A percentile compares a stretch with the other conserved stretches of the same genome.
These are phyloP conservation scores for Leishmania braziliensis DNA, from an alignment of 208 protist species.

Conservation along the genomic window DNA sequence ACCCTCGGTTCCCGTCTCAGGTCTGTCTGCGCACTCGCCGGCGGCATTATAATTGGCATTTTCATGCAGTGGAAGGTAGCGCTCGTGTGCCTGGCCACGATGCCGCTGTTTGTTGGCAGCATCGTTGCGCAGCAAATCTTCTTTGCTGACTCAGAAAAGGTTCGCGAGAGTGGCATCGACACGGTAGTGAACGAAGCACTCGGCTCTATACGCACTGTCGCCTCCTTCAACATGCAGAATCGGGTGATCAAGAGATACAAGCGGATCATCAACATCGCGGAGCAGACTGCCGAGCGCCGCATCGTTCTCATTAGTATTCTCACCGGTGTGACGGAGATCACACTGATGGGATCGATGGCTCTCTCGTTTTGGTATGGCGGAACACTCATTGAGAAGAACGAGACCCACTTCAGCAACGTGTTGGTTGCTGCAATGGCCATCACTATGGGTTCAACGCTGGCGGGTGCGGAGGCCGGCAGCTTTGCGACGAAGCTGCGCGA, in stretches of 20 bases:
- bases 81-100: slow-evolving; percentile 51
- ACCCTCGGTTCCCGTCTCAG: slow-evolving; percentile 65
- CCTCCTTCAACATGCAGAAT: slow-evolving; percentile 72
- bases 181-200: slow-evolving; percentile 70
- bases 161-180: slow-evolving; percentile 46
- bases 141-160: slow-evolving; percentile 39
- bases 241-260: slow-evolving; percentile 35
- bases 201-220: slow-evolving; percentile 71
- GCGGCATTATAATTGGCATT: slow-evolving; percentile 64
- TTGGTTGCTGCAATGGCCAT: slow-evolving; percentile 58
- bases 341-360: slow-evolving; percentile 54
- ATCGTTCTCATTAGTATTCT: slow-evolving; percentile 37
- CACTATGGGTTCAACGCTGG: slow-evolving; percentile 61
- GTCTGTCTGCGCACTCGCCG: slow-evolving; percentile 45
- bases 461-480: slow-evolving; percentile 61
- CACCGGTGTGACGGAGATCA: slow-evolving; percentile 54
- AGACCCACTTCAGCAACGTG: slow-evolving; percentile 66
- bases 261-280: slow-evolving; percentile 25
- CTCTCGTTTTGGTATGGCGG: slow-evolving; percentile 87
- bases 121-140: slow-evolving; percentile 52
- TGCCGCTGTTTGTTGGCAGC: slow-evolving; percentile 56
- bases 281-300: slow-evolving; percentile 28
- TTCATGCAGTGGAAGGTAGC: slow-evolving; percentile 78
- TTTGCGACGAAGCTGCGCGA: slow-evolving; percentile 67
- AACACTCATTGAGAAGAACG: slow-evolving; percentile 67